These are phyloP conservation scores for Colletotrichum theobromicola DNA, from an alignment of 2,329 filamentous ascomycete species.

Conservation along the genomic window DNA sequence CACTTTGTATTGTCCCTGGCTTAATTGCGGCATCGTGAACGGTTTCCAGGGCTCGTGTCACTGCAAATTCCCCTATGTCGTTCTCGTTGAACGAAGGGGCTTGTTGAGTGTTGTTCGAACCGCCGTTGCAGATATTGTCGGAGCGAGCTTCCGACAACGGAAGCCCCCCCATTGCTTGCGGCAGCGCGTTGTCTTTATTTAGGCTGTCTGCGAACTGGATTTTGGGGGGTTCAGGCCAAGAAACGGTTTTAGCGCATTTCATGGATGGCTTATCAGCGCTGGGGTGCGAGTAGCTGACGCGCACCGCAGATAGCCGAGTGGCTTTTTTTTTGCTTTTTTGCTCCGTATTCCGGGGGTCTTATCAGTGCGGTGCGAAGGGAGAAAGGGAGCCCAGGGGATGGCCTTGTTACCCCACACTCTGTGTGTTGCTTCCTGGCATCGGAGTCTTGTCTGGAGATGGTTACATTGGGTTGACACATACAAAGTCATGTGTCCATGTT, in stretches of 20 bases:
- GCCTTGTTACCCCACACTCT: neutral
- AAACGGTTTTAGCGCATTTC: neutral
- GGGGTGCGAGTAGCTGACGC: neutral
- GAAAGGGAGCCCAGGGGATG: neutral
- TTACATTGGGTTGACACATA: neutral
- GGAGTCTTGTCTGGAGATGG: neutral
- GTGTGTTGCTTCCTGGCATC: neutral
- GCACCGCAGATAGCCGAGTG: neutral
- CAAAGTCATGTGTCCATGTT: neutral
- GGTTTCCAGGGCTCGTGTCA: neutral
- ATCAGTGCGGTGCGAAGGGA: neutral
- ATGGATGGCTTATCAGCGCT: conserved; percentile 6
- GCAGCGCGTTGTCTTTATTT: conserved; percentile 7
- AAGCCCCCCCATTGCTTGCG: neutral
- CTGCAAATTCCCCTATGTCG: conserved; percentile 1
- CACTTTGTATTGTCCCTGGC: conserved; percentile 22
- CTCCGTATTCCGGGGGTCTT: neutral
- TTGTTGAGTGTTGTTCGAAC: neutral
- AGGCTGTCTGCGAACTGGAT: neutral
- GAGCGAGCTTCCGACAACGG: conserved; percentile 5
- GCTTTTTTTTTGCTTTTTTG: neutral
- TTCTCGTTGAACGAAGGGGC: neutral
- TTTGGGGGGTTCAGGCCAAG: neutral
- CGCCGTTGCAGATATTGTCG: conserved; percentile 4
- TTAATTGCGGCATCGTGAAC: conserved; percentile 16